Evolutionary conservation across 148 eudicot species (phyloP), one percentile per base, ranked within the genome.

Genomic region (Cornus florida): DNA sequence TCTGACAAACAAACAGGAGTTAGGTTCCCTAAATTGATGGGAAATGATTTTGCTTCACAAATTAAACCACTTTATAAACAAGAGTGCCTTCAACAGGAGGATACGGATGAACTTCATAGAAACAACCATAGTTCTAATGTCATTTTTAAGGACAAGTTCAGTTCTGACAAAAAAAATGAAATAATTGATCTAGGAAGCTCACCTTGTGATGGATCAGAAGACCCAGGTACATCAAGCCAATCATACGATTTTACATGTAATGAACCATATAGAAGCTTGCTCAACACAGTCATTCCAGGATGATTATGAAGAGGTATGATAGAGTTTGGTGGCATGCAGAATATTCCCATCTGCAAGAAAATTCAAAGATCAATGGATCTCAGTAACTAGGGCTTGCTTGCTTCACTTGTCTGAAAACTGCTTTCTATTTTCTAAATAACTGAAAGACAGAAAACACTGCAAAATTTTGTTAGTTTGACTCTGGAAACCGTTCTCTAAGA

Each of bases 221-320:
- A 87, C 72, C 83, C 93, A 56, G 94, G 92, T 38, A 87, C 74
- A 78, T 91, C 91, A 50, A 93, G 83, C 99, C 99, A 96, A 87
- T 96, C 99, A 86, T 88, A 94, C 16, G 99, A 89, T 84, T 77
- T 88, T 76, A 90, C 98, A 70, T 84, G 92, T 48, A 96, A 71
- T 56, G 99, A 75, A 76, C 99, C 99, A 88, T 91, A 95, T 23
- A 96, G 76, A 82, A 96, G 94, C 88, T 96, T 96, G 92, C 99
- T 96, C 83, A 96, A 80, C 73, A 96, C 99, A 35, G 99, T 96
- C 99, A 96, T 96, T 84, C 99, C 98, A 33, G 99, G 99, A 87
- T 96, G 99, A 83, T 96, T 96, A 80, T 96, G 99, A 83, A 96
- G 92, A 43, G 99, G 99, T 82, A 96, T 93, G 76, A 93, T 81